Conservation (phyloP, 148 eudicot species). For the Rhododendron williamsianum region DNA sequence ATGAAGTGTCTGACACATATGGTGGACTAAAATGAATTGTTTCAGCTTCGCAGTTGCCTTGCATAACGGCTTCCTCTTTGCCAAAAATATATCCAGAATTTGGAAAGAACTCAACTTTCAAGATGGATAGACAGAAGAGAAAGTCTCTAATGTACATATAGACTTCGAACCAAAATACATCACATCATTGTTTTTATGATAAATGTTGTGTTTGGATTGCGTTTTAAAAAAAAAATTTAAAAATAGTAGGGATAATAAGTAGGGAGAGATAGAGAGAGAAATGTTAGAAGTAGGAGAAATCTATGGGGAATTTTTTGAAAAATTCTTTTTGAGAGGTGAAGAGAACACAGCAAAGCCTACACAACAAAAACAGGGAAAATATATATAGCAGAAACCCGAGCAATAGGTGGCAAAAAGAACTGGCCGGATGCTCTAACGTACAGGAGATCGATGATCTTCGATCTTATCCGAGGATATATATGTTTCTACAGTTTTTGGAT, state of each 20-base stretch:
- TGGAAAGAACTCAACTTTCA: background rate
- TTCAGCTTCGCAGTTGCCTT: too few species aligned
- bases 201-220: background rate
- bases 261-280: too few species aligned
- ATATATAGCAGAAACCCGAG: background rate
- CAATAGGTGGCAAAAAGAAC: background rate
- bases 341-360: too few species aligned
- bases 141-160: background rate
- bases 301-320: too few species aligned
- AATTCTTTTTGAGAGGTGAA: too few species aligned
- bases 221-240: too few species aligned
- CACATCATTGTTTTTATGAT: background rate
- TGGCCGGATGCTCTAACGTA: background rate
- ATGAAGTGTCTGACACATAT: too few species aligned
- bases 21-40: too few species aligned
- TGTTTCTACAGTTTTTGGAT: background rate
- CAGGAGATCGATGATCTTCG: background rate
- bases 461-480: background rate
- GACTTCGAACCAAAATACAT: background rate
- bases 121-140: background rate
- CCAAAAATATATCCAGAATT: background rate
- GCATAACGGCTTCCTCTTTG: too few species aligned
- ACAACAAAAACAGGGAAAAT: background rate
- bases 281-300: too few species aligned
- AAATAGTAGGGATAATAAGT: too few species aligned